phyloP scores from a whole-genome alignment of 495 filamentous ascomycete species.

The Apiosordaria backusii region DNA sequence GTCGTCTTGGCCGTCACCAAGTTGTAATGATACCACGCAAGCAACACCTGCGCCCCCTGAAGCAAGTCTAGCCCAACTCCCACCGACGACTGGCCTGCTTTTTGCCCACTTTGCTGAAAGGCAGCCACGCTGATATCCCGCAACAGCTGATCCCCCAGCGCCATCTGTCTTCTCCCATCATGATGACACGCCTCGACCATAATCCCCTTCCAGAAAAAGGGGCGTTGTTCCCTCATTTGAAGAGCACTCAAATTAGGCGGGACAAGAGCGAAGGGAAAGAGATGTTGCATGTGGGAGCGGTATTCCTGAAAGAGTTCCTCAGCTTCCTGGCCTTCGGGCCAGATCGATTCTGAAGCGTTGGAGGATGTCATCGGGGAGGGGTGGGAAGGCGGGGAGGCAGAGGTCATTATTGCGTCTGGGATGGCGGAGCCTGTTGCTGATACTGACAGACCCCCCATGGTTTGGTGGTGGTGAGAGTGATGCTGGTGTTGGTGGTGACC shows the following conservation, averaged over 20 bases:
- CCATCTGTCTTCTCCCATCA: conserved; percentile 28
- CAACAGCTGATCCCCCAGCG: conserved; percentile 27
- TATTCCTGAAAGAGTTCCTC: conserved; percentile 23
- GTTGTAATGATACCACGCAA: conserved; percentile 33
- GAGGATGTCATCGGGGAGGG: not conserved
- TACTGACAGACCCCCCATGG: not conserved
- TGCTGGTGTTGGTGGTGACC: not conserved
- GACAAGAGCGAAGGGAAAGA: conserved; percentile 31
- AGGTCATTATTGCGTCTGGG: not conserved
- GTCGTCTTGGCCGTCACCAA: conserved; percentile 31
- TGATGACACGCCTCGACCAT: conserved; percentile 31
- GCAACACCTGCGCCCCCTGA: conserved; percentile 30
- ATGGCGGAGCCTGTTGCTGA: not conserved
- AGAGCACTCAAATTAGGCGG: conserved; percentile 23
- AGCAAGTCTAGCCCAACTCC: conserved; percentile 28
- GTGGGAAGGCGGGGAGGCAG: not conserved
- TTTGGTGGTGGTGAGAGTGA: not conserved
- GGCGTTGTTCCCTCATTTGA: conserved; percentile 23
- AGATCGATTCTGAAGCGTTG: conserved; percentile 3
- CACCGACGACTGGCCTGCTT: conserved; percentile 1
- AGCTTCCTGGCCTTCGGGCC: conserved; percentile 30
- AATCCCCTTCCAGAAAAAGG: conserved; percentile 34
- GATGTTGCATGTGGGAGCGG: conserved; percentile 11
- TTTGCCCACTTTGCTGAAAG: conserved; percentile 5
- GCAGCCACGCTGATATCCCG: conserved; percentile 24